Evolutionary conservation across 2,329 filamentous ascomycete species (phyloP), one percentile per base, ranked within the genome.

Genomic region (Thermoascus crustaceus): DNA sequence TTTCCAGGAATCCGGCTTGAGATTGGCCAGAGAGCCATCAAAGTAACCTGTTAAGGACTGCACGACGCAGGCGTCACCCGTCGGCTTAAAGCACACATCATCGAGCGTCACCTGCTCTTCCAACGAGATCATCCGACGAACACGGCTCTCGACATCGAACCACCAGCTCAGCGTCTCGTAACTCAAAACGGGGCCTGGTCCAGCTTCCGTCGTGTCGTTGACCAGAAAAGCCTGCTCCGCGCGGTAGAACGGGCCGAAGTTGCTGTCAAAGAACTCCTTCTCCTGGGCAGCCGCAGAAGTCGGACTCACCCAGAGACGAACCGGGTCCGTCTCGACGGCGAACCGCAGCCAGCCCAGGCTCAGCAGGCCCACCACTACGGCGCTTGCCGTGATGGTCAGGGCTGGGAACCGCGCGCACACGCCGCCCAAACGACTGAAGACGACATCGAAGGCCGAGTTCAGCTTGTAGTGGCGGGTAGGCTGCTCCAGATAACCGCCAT

Each of bases 201-300:
- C 76, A 2, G 70, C 69, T 2, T 71, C 50, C 1, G 72, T 58
- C 0, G 79, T 87, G 47, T 95, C 88, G 44, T 96, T 98, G 42
- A 96, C 86, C 9, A 98, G 61, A 58, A 98, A 98, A 1, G 80
- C 77, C 62, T 98, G 91, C 58, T 98, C 85, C 0, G 88, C 83
- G 25, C 91, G 83, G 63, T 91, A 98, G 54, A 98, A 98, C 0
- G 89, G 87, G 0, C 91, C 93, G 56, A 98, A 98, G 49, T 86
- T 87, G 22, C 75, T 60, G 55, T 98, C 93, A 46, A 96, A 98
- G 56, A 93, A 98, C 1, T 75, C 74, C 65, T 98, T 98, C 57
- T 98, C 89, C 55, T 86, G 75, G 0, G 91, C 91, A 13, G 93
- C 89, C 32, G 80, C 76, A 3, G 91, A 96, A 6, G 83, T 82